Evolutionary conservation across 352 stramenopile species (phyloP).

Genomic region (Globisporangium irregulare): DNA sequence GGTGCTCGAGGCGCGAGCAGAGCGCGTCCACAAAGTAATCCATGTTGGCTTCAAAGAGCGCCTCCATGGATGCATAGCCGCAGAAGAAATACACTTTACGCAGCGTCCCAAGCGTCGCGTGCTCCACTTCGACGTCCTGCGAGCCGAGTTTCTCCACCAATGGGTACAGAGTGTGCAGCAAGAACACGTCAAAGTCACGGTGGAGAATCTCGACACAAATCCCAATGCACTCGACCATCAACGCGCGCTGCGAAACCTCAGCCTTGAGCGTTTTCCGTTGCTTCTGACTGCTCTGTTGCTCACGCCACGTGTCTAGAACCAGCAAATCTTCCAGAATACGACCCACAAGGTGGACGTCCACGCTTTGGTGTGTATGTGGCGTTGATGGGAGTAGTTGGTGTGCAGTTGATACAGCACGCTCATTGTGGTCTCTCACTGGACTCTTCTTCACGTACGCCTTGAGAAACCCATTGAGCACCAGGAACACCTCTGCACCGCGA

Average conservation of each 20-base stretch:
- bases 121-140: slow-evolving; percentile 55
- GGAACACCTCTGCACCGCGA: slow-evolving; percentile 35
- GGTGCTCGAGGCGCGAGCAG: slow-evolving; percentile 60
- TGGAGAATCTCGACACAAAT: slow-evolving; percentile 65
- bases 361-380: neutral
- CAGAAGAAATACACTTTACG: slow-evolving; percentile 63
- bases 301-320: slow-evolving; percentile 39
- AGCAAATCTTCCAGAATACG: slow-evolving; percentile 78
- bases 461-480: slow-evolving; percentile 70
- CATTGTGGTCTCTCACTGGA: neutral
- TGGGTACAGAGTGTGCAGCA: slow-evolving; percentile 76
- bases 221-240: slow-evolving; percentile 76
- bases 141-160: slow-evolving; percentile 83
- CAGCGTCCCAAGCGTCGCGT: slow-evolving; percentile 62
- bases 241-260: slow-evolving; percentile 40
- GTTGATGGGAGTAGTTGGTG: neutral
- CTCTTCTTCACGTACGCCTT: slow-evolving; percentile 22
- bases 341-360: slow-evolving; percentile 65
- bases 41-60: slow-evolving; percentile 78
- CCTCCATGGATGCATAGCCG: slow-evolving; percentile 51
- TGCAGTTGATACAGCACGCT: neutral
- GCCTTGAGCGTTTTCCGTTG: slow-evolving; percentile 8
- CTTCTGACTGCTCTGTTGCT: slow-evolving; percentile 18
- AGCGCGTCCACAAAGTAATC: slow-evolving; percentile 87
- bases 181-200: slow-evolving; percentile 49